These are phyloP conservation scores for Auriculariales sp. DNA, from an alignment of 768 basidiomycete species.

Conservation along the genomic window DNA sequence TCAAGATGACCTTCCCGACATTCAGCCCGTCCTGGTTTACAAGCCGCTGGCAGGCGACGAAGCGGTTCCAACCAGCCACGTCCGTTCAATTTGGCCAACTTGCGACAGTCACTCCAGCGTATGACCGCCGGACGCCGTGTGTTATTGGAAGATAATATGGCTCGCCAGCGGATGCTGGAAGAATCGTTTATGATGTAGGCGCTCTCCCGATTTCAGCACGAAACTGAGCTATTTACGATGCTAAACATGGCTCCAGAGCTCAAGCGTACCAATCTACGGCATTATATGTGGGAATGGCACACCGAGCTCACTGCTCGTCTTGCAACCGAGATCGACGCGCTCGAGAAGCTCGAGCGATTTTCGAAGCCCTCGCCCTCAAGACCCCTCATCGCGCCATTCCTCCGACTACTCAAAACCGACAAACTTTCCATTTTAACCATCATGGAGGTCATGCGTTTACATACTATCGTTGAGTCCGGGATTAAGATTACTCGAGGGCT, in stretches of 20 bases:
- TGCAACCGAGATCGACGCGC: conserved; percentile 32
- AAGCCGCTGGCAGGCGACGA: conserved; percentile 9
- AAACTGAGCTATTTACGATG: conserved; percentile 40
- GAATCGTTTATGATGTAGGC: conserved; percentile 77
- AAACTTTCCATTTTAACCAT: conserved; percentile 81
- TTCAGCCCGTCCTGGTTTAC: conserved; percentile 33
- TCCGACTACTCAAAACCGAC: conserved; percentile 58
- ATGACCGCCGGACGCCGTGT: conserved; percentile 49
- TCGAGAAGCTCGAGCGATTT: conserved; percentile 13
- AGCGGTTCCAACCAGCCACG: conserved; percentile 17
- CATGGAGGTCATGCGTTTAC: conserved; percentile 72
- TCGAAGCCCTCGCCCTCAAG: neutral
- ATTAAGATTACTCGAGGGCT: conserved; percentile 84
- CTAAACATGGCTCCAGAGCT: conserved; percentile 28
- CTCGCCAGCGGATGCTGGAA: conserved; percentile 73
- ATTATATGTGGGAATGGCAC: conserved; percentile 87
- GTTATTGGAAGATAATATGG: conserved; percentile 48
- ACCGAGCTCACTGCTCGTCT: conserved; percentile 36
- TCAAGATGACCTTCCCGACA: conserved; percentile 42
- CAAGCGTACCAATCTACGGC: conserved; percentile 37
- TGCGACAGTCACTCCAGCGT: conserved; percentile 53
- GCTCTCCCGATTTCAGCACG: conserved; percentile 48
- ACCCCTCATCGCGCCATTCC: conserved; percentile 45
- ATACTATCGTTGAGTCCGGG: conserved; percentile 48
- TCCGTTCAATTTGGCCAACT: conserved; percentile 67